Conservation (phyloP, 192 early-diverging fungal genomes). For the Allomyces arbusculus region DNA sequence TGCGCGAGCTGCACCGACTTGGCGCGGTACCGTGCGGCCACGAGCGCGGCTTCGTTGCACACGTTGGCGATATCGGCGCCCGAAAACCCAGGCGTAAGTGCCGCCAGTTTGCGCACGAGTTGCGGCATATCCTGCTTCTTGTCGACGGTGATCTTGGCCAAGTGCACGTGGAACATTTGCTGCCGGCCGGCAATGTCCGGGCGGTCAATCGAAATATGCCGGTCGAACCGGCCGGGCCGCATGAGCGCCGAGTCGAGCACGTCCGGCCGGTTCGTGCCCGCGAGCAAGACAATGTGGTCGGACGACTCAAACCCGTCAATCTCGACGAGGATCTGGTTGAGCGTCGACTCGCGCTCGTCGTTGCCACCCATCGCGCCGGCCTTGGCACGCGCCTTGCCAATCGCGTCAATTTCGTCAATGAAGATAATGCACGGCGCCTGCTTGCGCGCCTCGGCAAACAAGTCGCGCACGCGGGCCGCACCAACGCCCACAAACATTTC, state of each 20-base stretch:
- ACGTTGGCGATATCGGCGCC: slow-evolving; percentile 97
- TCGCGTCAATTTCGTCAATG: slow-evolving; percentile 98
- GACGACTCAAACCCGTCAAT: slow-evolving; percentile 91
- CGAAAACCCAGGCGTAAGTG: slow-evolving; percentile 92
- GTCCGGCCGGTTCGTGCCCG: slow-evolving; percentile 94
- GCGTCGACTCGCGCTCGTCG: slow-evolving; percentile 90
- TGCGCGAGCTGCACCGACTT: slow-evolving; percentile 60
- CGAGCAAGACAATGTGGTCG: slow-evolving; percentile 85
- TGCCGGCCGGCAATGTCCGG: slow-evolving; percentile 92
- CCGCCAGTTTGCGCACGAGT: slow-evolving; percentile 70
- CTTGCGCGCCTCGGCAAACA: slow-evolving; percentile 95
- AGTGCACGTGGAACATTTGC: slow-evolving; percentile 88
- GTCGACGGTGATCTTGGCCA: slow-evolving; percentile 52
- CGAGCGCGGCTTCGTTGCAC: slow-evolving; percentile 95
- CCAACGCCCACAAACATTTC: slow-evolving; percentile 99
- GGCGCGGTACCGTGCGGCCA: slow-evolving; percentile 68
- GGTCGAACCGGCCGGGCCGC: slow-evolving; percentile 94
- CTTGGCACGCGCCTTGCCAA: slow-evolving; percentile 88
- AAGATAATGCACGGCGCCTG: slow-evolving; percentile 96
- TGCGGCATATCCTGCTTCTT: slow-evolving; percentile 60
- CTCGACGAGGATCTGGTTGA: slow-evolving; percentile 96
- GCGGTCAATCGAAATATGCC: slow-evolving; percentile 88
- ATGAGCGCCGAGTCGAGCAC: slow-evolving; percentile 88
- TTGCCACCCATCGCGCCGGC: slow-evolving; percentile 76
- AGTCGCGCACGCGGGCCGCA: slow-evolving; percentile 70